These are phyloP conservation scores for Penicillium nucicola DNA, from an alignment of 495 filamentous ascomycete species.

Conservation along the genomic window DNA sequence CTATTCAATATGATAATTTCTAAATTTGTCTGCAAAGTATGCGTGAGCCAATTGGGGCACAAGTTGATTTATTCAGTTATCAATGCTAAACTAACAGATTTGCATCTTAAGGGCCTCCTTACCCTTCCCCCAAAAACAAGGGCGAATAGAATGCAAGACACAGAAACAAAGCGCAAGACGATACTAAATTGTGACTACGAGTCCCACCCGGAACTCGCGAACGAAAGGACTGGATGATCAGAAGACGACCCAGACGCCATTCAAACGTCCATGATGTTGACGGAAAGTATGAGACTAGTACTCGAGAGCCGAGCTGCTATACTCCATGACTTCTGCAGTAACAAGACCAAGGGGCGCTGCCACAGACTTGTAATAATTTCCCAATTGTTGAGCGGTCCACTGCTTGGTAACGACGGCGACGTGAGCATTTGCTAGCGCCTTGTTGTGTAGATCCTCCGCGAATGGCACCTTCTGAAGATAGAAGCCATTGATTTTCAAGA, in stretches of 20 bases:
- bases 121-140: background rate
- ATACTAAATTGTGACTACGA: too few species aligned
- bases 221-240: too few species aligned
- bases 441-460: constrained; percentile 10
- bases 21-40: background rate
- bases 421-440: constrained; percentile 20
- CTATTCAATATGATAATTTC: background rate
- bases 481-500: constrained; percentile 35
- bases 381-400: constrained; percentile 23
- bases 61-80: background rate
- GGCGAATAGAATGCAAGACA: too few species aligned
- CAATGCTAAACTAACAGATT: background rate
- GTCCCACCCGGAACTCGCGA: too few species aligned
- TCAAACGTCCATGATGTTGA: background rate
- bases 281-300: constrained; percentile 7
- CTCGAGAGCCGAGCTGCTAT: constrained; percentile 13
- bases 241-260: background rate
- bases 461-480: constrained; percentile 17
- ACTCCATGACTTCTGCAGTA: constrained; percentile 13
- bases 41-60: background rate
- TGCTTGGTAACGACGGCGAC: constrained; percentile 26
- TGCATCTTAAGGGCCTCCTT: background rate
- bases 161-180: too few species aligned
- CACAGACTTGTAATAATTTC: constrained; percentile 23
- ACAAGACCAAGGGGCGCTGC: constrained; percentile 10